A percentile compares a stretch with the other conserved stretches of the same genome.
Conservation (phyloP, 2,329 filamentous ascomycete species). For the Paraphaeosphaeria minitans region DNA sequence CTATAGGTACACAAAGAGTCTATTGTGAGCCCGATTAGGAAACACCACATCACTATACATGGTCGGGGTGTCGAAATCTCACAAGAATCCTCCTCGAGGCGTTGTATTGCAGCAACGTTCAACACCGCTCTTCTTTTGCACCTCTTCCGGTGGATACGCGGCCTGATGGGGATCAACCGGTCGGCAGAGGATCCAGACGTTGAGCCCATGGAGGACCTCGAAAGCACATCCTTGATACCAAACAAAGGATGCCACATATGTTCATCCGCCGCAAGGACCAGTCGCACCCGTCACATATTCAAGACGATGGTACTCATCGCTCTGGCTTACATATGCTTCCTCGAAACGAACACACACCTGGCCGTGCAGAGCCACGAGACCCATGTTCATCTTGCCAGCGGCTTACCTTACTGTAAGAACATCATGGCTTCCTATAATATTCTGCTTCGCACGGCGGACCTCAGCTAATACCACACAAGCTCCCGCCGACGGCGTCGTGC, state of each 20-base stretch:
- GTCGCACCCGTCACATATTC: background rate
- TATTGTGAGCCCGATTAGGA: constrained; percentile 3
- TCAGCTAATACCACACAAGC: background rate
- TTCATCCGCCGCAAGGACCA: background rate
- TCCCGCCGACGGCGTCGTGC: constrained; percentile 2
- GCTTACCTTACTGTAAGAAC: constrained; percentile 8
- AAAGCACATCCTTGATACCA: background rate
- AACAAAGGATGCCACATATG: background rate
- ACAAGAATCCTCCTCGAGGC: background rate
- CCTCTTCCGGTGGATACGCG: background rate
- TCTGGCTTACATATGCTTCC: constrained; percentile 6
- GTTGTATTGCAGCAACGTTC: background rate
- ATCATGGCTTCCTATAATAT: background rate
- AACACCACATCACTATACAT: background rate
- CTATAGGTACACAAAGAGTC: background rate
- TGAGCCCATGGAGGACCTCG: background rate
- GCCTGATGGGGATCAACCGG: background rate
- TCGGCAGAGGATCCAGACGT: background rate
- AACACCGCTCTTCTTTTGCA: background rate
- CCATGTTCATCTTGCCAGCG: background rate
- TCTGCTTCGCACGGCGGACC: background rate
- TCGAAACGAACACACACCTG: constrained; percentile 6
- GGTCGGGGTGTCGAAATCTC: no score
- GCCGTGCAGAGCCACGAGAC: background rate
- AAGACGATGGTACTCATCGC: constrained; percentile 7